Base-by-base conservation (phyloP, 495 filamentous ascomycete species). In the Clohesyomyces aquaticus region DNA sequence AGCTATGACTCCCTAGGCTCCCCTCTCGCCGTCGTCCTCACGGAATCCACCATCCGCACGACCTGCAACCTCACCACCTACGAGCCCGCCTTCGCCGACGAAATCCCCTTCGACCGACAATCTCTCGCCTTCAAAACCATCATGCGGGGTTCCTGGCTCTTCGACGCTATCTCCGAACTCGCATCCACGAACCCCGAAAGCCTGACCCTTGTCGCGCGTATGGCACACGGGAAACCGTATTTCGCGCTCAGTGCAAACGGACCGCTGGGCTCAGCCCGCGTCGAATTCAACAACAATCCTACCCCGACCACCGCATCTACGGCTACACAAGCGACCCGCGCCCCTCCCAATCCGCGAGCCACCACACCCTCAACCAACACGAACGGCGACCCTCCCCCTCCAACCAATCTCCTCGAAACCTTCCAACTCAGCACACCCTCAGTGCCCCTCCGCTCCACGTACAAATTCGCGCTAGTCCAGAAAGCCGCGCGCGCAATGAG, bases 1-100 rank as follows among this genome's bases (percentile, higher is more conserved):
- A 83, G 85, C 61, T 97, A 98, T 75, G 72, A 78, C 35, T 79
- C 81, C 35, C 73, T 84, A 12, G 94, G 94, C 25, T 83, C 83
- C 1, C 88, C 91, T 0, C 82, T 98, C 59, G 85, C 84, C 77
- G 83, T 93, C 68, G 87, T 90, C 54, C 79, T 98, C 27, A 85
- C 91, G 66, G 94, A 97, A 76, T 77, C 85, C 0, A 88, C 87
- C n/a, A 85, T 96, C 42, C 91, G 88, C 25, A 98, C 94, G 4
- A 94, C 87, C 22, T 97, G 93, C 81, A 88, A 94, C 55, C 80
- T 98, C 29, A 88, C 85, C n/a, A 96, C 94, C 6, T 98, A 96
- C 72, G 85, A 92, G 51, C 83, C 91, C 26, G 82, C 85, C 57
- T 72, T 73, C 29, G 79, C 79, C 16, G 82, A 82, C 19, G 90